Conservation (phyloP, 2,329 filamentous ascomycete genomes). For the Alternaria ventricosa region DNA sequence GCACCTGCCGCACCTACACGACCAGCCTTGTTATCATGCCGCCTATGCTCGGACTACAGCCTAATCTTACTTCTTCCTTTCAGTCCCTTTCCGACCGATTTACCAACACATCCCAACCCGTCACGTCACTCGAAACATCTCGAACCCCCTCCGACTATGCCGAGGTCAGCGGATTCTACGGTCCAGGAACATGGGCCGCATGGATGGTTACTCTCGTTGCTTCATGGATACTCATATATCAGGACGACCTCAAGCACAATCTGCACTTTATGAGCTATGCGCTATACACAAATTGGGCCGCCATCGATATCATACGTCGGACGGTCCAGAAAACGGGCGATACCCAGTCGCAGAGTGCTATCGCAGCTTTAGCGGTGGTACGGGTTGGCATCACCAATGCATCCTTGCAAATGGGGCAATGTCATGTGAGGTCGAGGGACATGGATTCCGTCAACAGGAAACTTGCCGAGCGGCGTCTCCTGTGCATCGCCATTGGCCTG, state of each 20-base stretch:
- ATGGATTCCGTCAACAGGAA: no score
- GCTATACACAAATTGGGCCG: not conserved
- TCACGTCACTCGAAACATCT: not conserved
- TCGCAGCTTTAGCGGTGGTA: not conserved
- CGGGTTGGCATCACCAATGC: not conserved
- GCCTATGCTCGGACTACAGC: not conserved
- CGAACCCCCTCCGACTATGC: not conserved
- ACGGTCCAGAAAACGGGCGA: not conserved
- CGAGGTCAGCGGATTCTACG: not conserved
- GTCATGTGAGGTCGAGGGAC: no score
- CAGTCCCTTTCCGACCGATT: no score
- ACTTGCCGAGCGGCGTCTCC: no score
- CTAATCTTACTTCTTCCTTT: not conserved
- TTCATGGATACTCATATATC: not conserved
- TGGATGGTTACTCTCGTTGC: not conserved
- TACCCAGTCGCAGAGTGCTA: not conserved
- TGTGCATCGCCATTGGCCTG: no score
- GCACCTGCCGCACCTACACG: not conserved
- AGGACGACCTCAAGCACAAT: not conserved
- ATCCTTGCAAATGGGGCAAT: not conserved
- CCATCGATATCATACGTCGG: not conserved
- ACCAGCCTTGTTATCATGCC: not conserved
- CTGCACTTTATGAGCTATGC: not conserved
- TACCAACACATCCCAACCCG: not conserved
- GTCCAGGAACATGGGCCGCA: not conserved